Percentiles rank a stretch among this genome's conserved stretches.
Evolutionary conservation across 345 rosid species (phyloP).

Genomic region (Boechera divaricarpa): DNA sequence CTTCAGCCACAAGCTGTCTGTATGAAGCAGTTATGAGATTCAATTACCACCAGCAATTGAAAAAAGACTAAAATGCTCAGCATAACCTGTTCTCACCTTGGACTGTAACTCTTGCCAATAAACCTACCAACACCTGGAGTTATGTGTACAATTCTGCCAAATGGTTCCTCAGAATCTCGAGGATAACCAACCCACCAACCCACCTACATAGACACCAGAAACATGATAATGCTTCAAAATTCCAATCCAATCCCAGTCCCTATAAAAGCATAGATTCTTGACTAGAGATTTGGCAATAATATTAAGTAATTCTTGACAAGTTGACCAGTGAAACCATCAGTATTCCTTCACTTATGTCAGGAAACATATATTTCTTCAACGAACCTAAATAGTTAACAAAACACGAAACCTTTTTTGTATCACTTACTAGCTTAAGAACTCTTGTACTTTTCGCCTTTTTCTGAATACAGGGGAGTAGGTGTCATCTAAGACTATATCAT

Average conservation of each 20-base stretch:
- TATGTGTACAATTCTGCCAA: slow-evolving; percentile 81
- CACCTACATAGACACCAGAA: slow-evolving; percentile 57
- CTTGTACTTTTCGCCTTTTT: background rate
- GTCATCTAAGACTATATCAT: background rate
- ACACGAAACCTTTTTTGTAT: background rate
- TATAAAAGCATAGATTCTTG: slow-evolving; percentile 18
- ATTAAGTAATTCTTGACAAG: background rate
- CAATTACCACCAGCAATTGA: slow-evolving; percentile 9
- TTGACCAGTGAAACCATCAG: background rate
- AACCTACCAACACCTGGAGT: slow-evolving; percentile 90
- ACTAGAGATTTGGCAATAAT: background rate
- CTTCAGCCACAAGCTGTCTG: slow-evolving; percentile 85
- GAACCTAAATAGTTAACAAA: slow-evolving; percentile 5
- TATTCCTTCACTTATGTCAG: slow-evolving; percentile 2
- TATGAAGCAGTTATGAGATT: slow-evolving; percentile 42
- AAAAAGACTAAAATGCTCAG: background rate
- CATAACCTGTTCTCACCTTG: slow-evolving; percentile 59
- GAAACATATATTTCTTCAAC: slow-evolving; percentile 4
- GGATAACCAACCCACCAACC: slow-evolving; percentile 99
- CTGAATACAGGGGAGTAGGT: background rate
- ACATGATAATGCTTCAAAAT: slow-evolving; percentile 22
- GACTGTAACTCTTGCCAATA: slow-evolving; percentile 85
- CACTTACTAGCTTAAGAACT: background rate
- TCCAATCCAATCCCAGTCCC: background rate
- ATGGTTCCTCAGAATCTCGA: slow-evolving; percentile 78